Evolutionary conservation across 1,284 basidiomycete genomes (phyloP).

Genomic region (Cutaneotrichosporon curvatum): DNA sequence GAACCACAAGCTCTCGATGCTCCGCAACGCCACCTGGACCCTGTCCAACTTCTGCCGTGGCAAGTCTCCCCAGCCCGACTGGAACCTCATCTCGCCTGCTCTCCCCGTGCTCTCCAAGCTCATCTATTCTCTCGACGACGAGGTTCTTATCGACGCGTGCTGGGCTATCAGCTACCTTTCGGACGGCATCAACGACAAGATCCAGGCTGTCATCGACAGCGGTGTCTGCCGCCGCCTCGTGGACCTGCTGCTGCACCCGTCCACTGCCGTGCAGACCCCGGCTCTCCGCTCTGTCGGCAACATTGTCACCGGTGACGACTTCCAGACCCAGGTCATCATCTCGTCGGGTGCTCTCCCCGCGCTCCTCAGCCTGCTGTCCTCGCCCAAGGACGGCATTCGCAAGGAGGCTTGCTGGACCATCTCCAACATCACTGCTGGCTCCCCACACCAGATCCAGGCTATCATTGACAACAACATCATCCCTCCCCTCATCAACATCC

Average conservation of each 20-base stretch:
- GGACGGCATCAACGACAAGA: conserved; percentile 99
- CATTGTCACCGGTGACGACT: conserved; percentile 97
- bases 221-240: conserved; percentile 96
- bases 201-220: conserved; percentile 98
- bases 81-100: conserved; percentile 91
- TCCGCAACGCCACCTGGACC: conserved; percentile 96
- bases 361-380: conserved; percentile 82
- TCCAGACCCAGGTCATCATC: conserved; percentile 97
- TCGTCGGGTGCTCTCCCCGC: conserved; percentile 92
- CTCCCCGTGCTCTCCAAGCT: conserved; percentile 93
- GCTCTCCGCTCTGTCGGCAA: conserved; percentile 96
- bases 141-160: conserved; percentile 98
- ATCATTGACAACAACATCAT: conserved; percentile 69
- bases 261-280: conserved; percentile 97
- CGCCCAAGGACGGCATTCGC: conserved; percentile 84
- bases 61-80: conserved; percentile 91
- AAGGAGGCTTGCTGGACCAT: conserved; percentile 99
- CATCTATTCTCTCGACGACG: conserved; percentile 98
- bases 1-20: conserved; percentile 91
- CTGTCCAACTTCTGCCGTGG: conserved; percentile 96
- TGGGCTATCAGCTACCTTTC: conserved; percentile 99
- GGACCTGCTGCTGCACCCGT: conserved; percentile 93
- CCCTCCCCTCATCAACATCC: conserved; percentile 96
- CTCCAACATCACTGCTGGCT: conserved; percentile 96
- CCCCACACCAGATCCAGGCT: conserved; percentile 90